Conservation (phyloP, 441 rosid genomes). For the Populus hybrid region DNA sequence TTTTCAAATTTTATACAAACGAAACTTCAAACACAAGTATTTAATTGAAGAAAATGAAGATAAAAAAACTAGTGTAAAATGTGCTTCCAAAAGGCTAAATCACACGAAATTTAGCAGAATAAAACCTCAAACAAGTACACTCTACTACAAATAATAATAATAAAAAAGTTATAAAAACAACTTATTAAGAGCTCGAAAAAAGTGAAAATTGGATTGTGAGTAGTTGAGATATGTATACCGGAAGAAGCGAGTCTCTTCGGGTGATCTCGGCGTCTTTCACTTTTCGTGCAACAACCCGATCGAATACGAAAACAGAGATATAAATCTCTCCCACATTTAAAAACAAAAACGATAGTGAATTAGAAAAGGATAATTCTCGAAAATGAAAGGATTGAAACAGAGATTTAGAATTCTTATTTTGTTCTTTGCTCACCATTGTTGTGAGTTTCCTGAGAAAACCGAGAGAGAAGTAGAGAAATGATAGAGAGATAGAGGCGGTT, state of each 20-base stretch:
- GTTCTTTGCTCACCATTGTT: constrained; percentile 51
- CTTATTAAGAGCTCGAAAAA: background rate
- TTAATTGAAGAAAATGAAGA: background rate
- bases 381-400: constrained; percentile 10
- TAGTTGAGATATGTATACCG: constrained; percentile 41
- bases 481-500: constrained; percentile 2
- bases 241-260: constrained; percentile 92
- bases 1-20: background rate
- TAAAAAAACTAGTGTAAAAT: no score
- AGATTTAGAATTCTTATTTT: background rate
- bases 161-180: background rate
- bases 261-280: constrained; percentile 92
- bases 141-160: background rate
- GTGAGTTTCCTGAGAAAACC: constrained; percentile 16
- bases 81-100: background rate
- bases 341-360: background rate
- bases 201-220: constrained; percentile 12
- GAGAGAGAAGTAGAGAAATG: constrained; percentile 6
- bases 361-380: constrained; percentile 3
- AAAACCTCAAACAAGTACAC: background rate
- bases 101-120: background rate
- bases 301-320: constrained; percentile 8
- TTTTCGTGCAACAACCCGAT: constrained; percentile 78
- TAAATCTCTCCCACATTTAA: background rate
- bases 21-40: background rate